These are phyloP conservation scores for Pachysolen tannophilus DNA, from an alignment of 805 yeast genomes.

Conservation along the genomic window DNA sequence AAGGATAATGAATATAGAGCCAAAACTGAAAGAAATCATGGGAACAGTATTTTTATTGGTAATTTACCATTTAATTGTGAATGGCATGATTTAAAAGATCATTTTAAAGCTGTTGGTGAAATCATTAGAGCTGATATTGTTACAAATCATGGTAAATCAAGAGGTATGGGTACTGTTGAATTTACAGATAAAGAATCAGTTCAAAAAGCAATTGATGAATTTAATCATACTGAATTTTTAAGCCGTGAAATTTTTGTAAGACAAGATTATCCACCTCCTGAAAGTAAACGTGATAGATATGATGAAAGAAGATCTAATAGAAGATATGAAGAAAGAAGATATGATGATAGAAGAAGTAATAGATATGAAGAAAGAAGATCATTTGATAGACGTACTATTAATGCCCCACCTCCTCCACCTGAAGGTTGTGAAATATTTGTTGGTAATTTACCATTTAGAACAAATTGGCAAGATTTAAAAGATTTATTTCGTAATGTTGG, in stretches of 20 bases:
- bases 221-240: conserved; percentile 53
- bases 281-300: conserved; percentile 12
- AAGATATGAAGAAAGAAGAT: conserved; percentile 13
- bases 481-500: conserved; percentile 79
- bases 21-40: conserved; percentile 49
- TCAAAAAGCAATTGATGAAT: conserved; percentile 58
- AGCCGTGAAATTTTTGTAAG: conserved; percentile 85
- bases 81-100: conserved; percentile 49
- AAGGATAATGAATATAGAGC: conserved; percentile 20
- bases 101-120: conserved; percentile 52
- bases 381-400: conserved; percentile 9
- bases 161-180: conserved; percentile 92
- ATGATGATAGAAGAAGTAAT: conserved; percentile 12
- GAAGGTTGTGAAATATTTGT: conserved; percentile 55
- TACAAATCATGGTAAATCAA: conserved; percentile 66
- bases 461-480: conserved; percentile 77
- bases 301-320: conserved; percentile 18
- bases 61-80: conserved; percentile 62
- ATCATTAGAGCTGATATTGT: conserved; percentile 81
- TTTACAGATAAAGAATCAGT: conserved; percentile 61
- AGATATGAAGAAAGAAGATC: conserved; percentile 11
- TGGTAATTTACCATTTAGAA: conserved; percentile 76
- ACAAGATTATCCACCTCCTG: conserved; percentile 84
- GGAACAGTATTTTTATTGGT: conserved; percentile 65
- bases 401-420: conserved; percentile 12